Evolutionary conservation across 2,329 filamentous ascomycete species (phyloP).

Genomic region (Phyllosticta citriasiana): DNA sequence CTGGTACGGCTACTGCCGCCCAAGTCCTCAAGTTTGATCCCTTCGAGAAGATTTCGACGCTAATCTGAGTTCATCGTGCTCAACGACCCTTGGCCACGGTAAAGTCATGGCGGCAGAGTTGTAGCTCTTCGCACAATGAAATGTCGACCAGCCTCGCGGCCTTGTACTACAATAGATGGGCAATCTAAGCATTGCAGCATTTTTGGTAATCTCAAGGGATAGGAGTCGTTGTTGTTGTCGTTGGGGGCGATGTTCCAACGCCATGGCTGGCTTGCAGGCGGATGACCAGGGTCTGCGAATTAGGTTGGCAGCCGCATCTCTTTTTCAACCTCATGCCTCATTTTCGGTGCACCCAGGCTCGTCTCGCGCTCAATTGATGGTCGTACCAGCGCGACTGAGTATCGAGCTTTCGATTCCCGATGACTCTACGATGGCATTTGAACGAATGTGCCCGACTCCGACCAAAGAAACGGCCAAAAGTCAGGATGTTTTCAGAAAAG

Average conservation of each 20-base stretch:
- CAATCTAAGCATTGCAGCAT: neutral
- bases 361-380: neutral
- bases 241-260: neutral
- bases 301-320: neutral
- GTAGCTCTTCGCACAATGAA: neutral
- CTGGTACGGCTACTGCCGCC: too few relatives aligned
- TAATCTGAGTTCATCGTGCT: neutral
- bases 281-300: neutral
- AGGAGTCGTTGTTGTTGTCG: neutral
- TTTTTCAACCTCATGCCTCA: neutral
- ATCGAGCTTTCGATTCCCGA: neutral
- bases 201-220: neutral
- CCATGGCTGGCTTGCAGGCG: neutral
- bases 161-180: neutral
- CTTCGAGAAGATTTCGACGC: too few relatives aligned
- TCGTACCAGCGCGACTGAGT: neutral
- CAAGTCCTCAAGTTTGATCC: too few relatives aligned
- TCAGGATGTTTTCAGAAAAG: neutral
- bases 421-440: neutral
- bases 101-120: neutral
- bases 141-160: neutral
- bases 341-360: neutral
- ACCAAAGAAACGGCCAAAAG: neutral
- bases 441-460: neutral
- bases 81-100: neutral